Base-by-base conservation (phyloP, 495 filamentous ascomycete species). In the Xylaria longipes region DNA sequence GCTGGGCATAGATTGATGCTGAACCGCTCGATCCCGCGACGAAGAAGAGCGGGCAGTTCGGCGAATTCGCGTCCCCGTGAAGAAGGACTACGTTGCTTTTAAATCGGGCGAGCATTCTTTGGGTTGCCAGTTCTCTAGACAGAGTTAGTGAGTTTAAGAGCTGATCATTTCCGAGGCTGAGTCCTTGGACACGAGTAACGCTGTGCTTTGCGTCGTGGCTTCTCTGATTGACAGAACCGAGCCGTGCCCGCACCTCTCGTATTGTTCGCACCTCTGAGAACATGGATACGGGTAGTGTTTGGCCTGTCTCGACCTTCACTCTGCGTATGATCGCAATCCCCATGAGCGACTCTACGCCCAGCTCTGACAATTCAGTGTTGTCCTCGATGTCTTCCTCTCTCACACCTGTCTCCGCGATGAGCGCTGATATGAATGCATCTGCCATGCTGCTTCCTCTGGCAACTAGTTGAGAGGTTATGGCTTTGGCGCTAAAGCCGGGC, bases 11-110 rank as follows among this genome's bases (percentile, higher is more conserved):
- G 2, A 83, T 82, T 9, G 82, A 78, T 2, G 86, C 82, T 22
- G 86, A 87, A 14, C 91, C 91, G 37, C 83, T 84, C 9, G 90
- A 90, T 71, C 91, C 91, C 25, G 91, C 89, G 65, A 92, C 77
- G 27, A 92, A 80, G 77, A 89, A 72, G 15, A 93, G 76, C 39
- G 78, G 85, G 72, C 84, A 84, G 5, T 70, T 80, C 20, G 83
- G 77, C 27, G 77, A 81, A 73, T 82, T 84, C 0, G 84, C 70
- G 9, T 87, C 82, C 11, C 91, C 91, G 45, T 86, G 82, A 1
- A 91, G 88, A 83, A 83, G 11, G 79, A 89, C 31, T 73, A 35
- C 43, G 64, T 62, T 70, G 73, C 63, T 54, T 43, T 27, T 35
- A n/a, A 65, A 70, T 20, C 22, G 22, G 48, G 70, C 20, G 12